These are phyloP conservation scores for Trichophyton benhamiae DNA, from an alignment of 2,329 filamentous ascomycete genomes.

Conservation along the genomic window DNA sequence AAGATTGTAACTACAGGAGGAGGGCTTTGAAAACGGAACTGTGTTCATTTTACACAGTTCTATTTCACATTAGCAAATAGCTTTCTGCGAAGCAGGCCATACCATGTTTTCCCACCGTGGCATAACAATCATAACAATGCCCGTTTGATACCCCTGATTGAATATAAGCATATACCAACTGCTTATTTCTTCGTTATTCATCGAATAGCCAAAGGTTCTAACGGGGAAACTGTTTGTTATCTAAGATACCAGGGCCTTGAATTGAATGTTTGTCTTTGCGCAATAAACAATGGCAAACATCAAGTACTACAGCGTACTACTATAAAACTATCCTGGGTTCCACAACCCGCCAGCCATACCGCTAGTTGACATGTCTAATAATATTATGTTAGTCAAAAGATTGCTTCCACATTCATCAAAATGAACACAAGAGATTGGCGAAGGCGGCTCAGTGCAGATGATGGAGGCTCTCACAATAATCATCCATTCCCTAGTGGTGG, in stretches of 20 bases:
- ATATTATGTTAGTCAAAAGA: neutral
- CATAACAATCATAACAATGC: too few relatives aligned
- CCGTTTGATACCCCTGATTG: too few relatives aligned
- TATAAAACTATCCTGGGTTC: neutral
- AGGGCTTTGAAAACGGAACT: too few relatives aligned
- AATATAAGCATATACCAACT: too few relatives aligned
- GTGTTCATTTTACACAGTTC: too few relatives aligned
- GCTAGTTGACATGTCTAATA: neutral
- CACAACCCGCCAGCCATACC: neutral
- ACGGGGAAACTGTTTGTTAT: neutral
- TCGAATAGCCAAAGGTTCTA: too few relatives aligned
- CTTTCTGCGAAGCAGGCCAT: too few relatives aligned
- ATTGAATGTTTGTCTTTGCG: neutral
- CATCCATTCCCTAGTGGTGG: neutral
- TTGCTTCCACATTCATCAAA: neutral
- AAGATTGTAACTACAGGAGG: too few relatives aligned
- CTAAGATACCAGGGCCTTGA: neutral
- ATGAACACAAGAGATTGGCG: neutral
- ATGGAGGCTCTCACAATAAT: neutral
- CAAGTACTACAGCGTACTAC: neutral
- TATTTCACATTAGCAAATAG: too few relatives aligned
- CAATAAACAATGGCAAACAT: neutral
- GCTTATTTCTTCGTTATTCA: too few relatives aligned
- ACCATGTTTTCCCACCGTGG: too few relatives aligned
- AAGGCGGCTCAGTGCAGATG: neutral